Base-by-base conservation (phyloP, 139 green algal species). In the Chlorella ohadii region DNA sequence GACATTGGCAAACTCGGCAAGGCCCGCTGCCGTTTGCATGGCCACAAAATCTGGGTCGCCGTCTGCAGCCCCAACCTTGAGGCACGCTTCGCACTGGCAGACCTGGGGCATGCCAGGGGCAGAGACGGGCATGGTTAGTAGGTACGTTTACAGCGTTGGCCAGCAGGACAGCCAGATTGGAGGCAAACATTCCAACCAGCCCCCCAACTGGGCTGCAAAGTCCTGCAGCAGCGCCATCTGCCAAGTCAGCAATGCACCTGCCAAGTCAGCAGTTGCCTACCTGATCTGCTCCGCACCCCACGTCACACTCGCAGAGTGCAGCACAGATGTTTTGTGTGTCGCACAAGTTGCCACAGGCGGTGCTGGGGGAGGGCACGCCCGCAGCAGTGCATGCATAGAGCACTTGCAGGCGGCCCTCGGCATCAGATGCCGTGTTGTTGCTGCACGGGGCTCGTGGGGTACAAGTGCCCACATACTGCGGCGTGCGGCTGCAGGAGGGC, bases 381-480 rank as follows among this genome's bases (percentile, higher is more conserved):
- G 39, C 47, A 44, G 33, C 55, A 44, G 80, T 89, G 84, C 90
- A 94, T 44, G 78, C 87, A 79, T 92, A 95, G 17, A 86, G 84
- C 20, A 65, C 36, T 0, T 57, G 87, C 51, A 90, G 81, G 33
- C 80, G 86, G 63, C 47, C 57, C 12, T 61, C n/a, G 20, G 28
- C 12, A 6, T 70, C 59, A 3, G 31, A 3, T 12, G 27, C 81
- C 3, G 31, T 27, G 12, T 85, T 77, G 13, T 73, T 64, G 34
- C 68, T 75, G 85, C 88, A 92, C 23, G 76, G 80, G 9, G 88
- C 84, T 27, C 76, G 59, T 57, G 88, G 84, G 51, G 79, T 38
- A 83, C 92, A 95, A 3, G 73, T 74, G 38, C 92, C 92, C 0
- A 91, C n/a, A 78, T 95, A 96, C 44, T 92, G 77, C 4, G 87